Evolutionary conservation across 306 rosid species (phyloP).

Genomic region (Cucurbita maxima): DNA sequence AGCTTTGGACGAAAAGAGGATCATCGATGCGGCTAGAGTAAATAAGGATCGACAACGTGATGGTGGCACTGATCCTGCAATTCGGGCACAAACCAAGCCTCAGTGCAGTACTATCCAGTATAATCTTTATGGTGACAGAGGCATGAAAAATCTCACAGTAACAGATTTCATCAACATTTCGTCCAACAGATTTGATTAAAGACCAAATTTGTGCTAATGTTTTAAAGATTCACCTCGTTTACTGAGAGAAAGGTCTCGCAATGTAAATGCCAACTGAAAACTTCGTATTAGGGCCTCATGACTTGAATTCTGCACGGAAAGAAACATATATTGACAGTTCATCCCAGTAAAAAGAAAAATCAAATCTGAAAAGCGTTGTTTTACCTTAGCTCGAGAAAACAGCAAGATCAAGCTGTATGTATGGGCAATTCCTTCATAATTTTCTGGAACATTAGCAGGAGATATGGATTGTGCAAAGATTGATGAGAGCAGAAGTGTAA

Average conservation of each 20-base stretch:
- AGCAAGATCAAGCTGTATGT: constrained; percentile 65
- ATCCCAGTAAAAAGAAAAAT: constrained; percentile 6
- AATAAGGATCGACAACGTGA: constrained; percentile 75
- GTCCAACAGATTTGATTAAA: not conserved
- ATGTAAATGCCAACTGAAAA: constrained; percentile 81
- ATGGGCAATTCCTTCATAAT: constrained; percentile 84
- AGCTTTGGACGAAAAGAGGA: constrained; percentile 59
- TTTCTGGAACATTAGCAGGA: constrained; percentile 66
- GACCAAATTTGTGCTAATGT: not conserved
- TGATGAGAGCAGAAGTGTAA: constrained; percentile 60
- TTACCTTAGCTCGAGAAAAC: constrained; percentile 77
- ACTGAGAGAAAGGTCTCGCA: constrained; percentile 55
- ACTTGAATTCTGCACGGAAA: constrained; percentile 54
- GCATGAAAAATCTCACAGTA: not conserved
- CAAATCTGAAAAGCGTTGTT: not conserved
- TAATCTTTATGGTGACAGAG: not conserved
- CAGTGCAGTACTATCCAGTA: not conserved
- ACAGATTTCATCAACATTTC: not conserved
- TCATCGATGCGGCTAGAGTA: constrained; percentile 81
- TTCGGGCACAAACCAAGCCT: constrained; percentile 3
- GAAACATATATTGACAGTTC: not conserved
- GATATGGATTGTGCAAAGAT: constrained; percentile 67
- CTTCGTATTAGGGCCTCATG: constrained; percentile 62
- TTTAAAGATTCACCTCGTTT: constrained; percentile 43
- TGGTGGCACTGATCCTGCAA: constrained; percentile 67